Percentiles rank a stretch among this genome's conserved stretches.
These are phyloP conservation scores for Fusarium chuoi DNA, from an alignment of 2,329 filamentous ascomycete species.

Conservation along the genomic window DNA sequence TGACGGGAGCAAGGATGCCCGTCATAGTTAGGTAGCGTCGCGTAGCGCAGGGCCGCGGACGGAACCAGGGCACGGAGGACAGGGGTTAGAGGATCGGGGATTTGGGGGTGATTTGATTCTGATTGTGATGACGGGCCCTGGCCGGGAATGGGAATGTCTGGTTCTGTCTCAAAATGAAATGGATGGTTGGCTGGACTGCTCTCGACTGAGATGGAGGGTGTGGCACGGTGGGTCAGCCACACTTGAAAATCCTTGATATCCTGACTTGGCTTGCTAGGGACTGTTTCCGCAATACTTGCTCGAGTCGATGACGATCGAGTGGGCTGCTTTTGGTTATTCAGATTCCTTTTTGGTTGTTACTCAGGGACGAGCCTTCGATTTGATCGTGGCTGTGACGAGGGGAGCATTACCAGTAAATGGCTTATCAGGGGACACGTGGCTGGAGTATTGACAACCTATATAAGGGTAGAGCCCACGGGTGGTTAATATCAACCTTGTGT, in stretches of 20 bases:
- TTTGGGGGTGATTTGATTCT: slow-evolving; percentile 4
- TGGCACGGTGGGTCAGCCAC: slow-evolving; percentile 40
- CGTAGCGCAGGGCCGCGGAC: background rate
- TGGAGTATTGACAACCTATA: background rate
- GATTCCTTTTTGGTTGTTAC: slow-evolving; percentile 8
- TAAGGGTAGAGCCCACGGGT: background rate
- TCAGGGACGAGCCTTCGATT: slow-evolving; percentile 14
- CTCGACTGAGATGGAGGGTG: slow-evolving; percentile 14
- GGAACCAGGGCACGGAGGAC: background rate
- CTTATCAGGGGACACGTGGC: slow-evolving; percentile 6
- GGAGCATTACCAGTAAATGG: background rate
- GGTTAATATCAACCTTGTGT: background rate
- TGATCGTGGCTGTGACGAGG: slow-evolving; percentile 25
- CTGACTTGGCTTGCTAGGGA: slow-evolving; percentile 12
- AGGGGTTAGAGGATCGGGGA: background rate
- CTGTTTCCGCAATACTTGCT: slow-evolving; percentile 13
- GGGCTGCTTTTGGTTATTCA: slow-evolving; percentile 32
- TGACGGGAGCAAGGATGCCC: slow-evolving; percentile 46
- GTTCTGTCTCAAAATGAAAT: background rate
- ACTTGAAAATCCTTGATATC: slow-evolving; percentile 28
- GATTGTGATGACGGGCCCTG: slow-evolving; percentile 6
- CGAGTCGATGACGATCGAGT: slow-evolving; percentile 35
- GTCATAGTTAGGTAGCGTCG: slow-evolving; percentile 42
- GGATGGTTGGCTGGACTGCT: background rate
- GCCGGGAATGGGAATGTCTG: background rate